Percentiles rank a stretch among this genome's conserved stretches.
phyloP scores from a whole-genome alignment of 345 rosid species.

The Euphorbia tirucalli region DNA sequence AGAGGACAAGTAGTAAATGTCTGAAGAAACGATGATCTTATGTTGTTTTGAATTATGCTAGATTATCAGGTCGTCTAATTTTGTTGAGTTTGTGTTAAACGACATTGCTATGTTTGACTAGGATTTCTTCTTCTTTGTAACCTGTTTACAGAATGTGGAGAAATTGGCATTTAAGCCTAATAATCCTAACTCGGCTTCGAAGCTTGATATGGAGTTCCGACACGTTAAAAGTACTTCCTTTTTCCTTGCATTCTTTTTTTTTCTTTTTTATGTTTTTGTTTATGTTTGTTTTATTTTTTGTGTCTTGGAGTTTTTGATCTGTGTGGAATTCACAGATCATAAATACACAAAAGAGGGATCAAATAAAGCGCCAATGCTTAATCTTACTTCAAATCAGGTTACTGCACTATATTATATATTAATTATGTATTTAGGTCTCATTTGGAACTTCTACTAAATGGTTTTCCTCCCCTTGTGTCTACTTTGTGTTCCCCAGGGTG shows the following conservation, averaged over 20 bases:
- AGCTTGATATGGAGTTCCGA: constrained; percentile 63
- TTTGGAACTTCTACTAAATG: neutral
- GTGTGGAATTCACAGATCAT: constrained; percentile 45
- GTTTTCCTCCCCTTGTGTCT: neutral
- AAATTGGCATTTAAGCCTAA: constrained; percentile 60
- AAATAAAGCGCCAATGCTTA: constrained; percentile 83
- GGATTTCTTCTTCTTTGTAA: neutral
- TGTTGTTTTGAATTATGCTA: neutral
- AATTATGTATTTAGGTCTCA: neutral
- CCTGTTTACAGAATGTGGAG: constrained; percentile 48
- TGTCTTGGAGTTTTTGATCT: constrained; percentile 5
- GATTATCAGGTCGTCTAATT: neutral
- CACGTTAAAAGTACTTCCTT: constrained; percentile 53
- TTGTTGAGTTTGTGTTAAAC: neutral
- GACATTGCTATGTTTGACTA: neutral
- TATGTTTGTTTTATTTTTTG: neutral
- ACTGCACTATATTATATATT: neutral
- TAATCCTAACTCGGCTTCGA: constrained; percentile 61
- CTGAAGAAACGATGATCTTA: neutral
- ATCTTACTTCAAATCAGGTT: constrained; percentile 74
- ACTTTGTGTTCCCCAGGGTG: constrained; percentile 44
- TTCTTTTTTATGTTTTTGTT: too few species aligned
- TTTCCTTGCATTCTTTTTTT: neutral
- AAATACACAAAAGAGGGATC: constrained; percentile 79
- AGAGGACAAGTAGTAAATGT: neutral